Percentiles rank a stretch among this genome's conserved stretches.
Evolutionary conservation across 352 stramenopile genomes (phyloP).

Genomic region (Pythium insidiosum): DNA sequence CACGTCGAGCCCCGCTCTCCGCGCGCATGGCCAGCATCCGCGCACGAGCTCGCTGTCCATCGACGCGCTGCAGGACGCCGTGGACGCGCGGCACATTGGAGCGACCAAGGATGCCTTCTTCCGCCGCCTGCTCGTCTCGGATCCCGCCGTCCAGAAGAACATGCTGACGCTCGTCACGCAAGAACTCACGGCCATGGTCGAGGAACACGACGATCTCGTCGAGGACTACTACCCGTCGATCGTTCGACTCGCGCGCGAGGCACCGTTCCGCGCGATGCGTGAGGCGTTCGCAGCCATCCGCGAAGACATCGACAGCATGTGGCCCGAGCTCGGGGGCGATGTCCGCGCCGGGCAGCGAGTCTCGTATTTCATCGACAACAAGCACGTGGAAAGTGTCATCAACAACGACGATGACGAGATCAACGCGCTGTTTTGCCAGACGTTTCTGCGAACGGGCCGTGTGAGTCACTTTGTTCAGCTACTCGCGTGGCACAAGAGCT

Average conservation of each 20-base stretch:
- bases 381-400: constrained; percentile 16
- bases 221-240: constrained; percentile 68
- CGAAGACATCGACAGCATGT: constrained; percentile 25
- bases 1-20: background rate
- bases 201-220: constrained; percentile 21
- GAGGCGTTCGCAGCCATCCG: constrained; percentile 41
- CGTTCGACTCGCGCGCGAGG: constrained; percentile 51
- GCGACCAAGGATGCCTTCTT: constrained; percentile 81
- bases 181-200: constrained; percentile 52
- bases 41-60: background rate
- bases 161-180: constrained; percentile 43
- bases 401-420: constrained; percentile 45
- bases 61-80: too few relatives aligned
- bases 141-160: constrained; percentile 46
- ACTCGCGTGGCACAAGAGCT: constrained; percentile 73
- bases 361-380: constrained; percentile 67
- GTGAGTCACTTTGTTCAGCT: constrained; percentile 73
- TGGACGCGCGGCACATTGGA: constrained; percentile 31
- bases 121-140: constrained; percentile 59
- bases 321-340: constrained; percentile 14
- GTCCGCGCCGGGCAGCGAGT: constrained; percentile 25
- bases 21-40: background rate
- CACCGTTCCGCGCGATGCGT: constrained; percentile 60
- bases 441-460: constrained; percentile 61
- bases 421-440: constrained; percentile 31